Conservation (phyloP, 495 filamentous ascomycete species). For the Neohortaea acidophila region DNA sequence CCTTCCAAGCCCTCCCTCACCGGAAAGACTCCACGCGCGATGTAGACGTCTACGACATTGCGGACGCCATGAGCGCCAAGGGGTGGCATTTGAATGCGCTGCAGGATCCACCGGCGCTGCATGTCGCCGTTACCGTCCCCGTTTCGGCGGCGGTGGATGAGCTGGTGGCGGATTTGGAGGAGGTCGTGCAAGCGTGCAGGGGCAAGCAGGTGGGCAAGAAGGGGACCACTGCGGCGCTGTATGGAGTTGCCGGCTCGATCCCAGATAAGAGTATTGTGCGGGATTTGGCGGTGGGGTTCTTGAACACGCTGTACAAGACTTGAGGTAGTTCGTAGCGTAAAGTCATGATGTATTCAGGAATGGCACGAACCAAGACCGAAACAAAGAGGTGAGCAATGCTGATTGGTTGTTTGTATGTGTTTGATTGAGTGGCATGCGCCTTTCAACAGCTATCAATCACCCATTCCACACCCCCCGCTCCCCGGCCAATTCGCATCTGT, state of each 20-base stretch:
- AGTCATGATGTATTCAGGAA: too few relatives aligned
- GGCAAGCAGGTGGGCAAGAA: conserved; percentile 45
- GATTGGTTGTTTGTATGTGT: conserved; percentile 1
- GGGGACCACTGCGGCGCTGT: conserved; percentile 74
- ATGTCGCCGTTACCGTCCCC: conserved; percentile 87
- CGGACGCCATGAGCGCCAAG: conserved; percentile 47
- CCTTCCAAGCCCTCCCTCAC: conserved; percentile 49
- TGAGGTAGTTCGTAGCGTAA: conserved; percentile 30
- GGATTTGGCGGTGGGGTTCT: conserved; percentile 76
- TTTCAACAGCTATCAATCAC: neutral
- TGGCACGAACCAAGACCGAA: neutral
- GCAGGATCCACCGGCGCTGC: conserved; percentile 83
- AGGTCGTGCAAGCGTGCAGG: conserved; percentile 62
- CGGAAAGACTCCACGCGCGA: conserved; percentile 26
- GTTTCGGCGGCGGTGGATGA: conserved; percentile 65
- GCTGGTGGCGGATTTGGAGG: conserved; percentile 61
- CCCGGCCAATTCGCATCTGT: neutral
- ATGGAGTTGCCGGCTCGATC: conserved; percentile 87
- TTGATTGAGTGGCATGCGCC: neutral
- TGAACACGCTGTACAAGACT: conserved; percentile 92
- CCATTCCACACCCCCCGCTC: neutral
- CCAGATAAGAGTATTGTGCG: conserved; percentile 92
- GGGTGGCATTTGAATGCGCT: conserved; percentile 96
- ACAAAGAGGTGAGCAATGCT: neutral
- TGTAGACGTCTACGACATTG: conserved; percentile 36